A percentile compares a stretch with the other conserved stretches of the same genome.
Conservation (phyloP, 2,329 filamentous ascomycete species). For the Stemphylium vesicarium region DNA sequence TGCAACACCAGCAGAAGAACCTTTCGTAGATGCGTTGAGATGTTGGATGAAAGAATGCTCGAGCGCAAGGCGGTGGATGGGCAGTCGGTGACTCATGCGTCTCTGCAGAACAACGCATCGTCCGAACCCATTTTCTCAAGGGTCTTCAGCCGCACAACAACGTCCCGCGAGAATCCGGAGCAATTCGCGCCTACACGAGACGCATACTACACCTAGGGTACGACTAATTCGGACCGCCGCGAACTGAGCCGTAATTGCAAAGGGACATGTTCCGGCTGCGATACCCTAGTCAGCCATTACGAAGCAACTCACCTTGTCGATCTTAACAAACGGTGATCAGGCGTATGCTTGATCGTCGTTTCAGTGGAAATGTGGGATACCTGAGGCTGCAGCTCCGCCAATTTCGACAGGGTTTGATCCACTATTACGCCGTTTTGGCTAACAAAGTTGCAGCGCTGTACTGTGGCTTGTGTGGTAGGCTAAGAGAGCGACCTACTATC, state of each 20-base stretch:
- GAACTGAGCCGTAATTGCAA: slow-evolving; percentile 1
- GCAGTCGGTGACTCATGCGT: slow-evolving; percentile 30
- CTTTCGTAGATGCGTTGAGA: slow-evolving; percentile 14
- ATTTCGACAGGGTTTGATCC: not conserved
- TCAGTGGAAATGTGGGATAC: slow-evolving; percentile 8
- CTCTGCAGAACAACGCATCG: slow-evolving; percentile 35
- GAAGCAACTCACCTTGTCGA: slow-evolving; percentile 28
- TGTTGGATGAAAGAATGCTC: slow-evolving; percentile 7
- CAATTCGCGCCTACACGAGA: slow-evolving; percentile 3
- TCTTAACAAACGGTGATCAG: slow-evolving; percentile 20
- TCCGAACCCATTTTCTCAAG: slow-evolving; percentile 11
- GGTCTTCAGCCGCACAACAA: slow-evolving; percentile 23
- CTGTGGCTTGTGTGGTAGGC: slow-evolving; percentile 1
- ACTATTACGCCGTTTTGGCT: not conserved
- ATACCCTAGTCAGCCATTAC: slow-evolving; percentile 21
- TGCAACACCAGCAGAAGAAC: slow-evolving; percentile 25
- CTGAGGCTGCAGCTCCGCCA: slow-evolving; percentile 3
- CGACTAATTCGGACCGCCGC: slow-evolving; percentile 19
- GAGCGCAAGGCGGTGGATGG: slow-evolving; percentile 23
- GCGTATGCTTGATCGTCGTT: slow-evolving; percentile 1
- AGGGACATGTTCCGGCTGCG: slow-evolving; percentile 17
- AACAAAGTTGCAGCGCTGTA: not conserved
- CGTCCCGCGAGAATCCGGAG: slow-evolving; percentile 26
- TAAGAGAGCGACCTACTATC: not conserved
- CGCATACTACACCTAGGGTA: not conserved